phyloP scores from a whole-genome alignment of 2,329 filamentous ascomycete species.

The Botryosphaeria agaves region DNA sequence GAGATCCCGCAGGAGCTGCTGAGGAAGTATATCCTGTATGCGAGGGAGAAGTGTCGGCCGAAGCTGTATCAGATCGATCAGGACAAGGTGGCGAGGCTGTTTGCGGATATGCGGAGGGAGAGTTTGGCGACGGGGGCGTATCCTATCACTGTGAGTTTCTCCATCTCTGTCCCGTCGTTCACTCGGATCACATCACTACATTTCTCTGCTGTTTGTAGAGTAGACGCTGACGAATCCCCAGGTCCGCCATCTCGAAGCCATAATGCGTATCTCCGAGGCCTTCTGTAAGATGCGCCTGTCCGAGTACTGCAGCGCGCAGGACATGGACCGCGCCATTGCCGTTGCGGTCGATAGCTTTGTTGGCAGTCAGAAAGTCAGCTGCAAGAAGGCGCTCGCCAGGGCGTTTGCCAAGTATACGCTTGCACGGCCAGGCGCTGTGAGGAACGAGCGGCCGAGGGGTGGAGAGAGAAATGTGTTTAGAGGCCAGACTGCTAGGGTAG shows the following conservation, averaged over 20 bases:
- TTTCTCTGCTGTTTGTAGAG: constrained; percentile 1
- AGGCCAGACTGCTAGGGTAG: neutral
- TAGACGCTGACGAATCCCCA: no score
- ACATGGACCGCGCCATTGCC: constrained; percentile 93
- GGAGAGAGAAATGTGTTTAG: no score
- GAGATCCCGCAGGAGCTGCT: constrained; percentile 83
- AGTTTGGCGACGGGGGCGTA: constrained; percentile 88
- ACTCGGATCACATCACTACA: neutral
- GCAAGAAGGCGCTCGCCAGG: constrained; percentile 85
- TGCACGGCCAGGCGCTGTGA: constrained; percentile 24
- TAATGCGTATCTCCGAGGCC: constrained; percentile 84
- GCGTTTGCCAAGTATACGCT: constrained; percentile 85
- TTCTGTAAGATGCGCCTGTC: constrained; percentile 98
- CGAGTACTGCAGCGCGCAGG: constrained; percentile 76
- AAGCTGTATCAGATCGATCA: constrained; percentile 97
- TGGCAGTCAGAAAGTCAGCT: constrained; percentile 88
- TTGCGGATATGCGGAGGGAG: constrained; percentile 91
- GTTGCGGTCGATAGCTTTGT: constrained; percentile 96
- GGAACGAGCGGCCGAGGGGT: constrained; percentile 3
- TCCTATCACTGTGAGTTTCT: constrained; percentile 72
- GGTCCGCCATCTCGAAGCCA: constrained; percentile 95
- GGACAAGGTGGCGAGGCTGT: constrained; percentile 86
- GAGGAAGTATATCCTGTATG: constrained; percentile 93
- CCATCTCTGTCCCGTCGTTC: constrained; percentile 3
- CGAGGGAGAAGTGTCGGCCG: constrained; percentile 71